Percentiles rank a stretch among this genome's conserved stretches.
These are phyloP conservation scores for Trichosanthes truncata DNA, from an alignment of 306 rosid genomes.

Conservation along the genomic window DNA sequence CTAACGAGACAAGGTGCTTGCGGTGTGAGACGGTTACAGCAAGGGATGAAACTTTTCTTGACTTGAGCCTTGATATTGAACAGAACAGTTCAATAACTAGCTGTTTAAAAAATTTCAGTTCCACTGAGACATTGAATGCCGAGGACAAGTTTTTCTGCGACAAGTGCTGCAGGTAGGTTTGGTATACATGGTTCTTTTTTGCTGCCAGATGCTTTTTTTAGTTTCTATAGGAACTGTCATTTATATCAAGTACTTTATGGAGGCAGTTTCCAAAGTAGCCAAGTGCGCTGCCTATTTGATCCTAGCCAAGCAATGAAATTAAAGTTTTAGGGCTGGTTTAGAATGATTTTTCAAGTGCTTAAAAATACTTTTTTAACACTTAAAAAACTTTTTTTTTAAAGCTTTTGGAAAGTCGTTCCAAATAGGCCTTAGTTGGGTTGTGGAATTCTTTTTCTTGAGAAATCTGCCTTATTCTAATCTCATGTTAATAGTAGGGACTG, in stretches of 20 bases:
- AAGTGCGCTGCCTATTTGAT: background rate
- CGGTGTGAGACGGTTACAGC: constrained; percentile 98
- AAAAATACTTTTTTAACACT: too few species aligned
- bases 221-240: background rate
- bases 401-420: background rate
- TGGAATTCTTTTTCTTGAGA: background rate
- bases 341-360: background rate
- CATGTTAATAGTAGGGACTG: background rate
- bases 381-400: too few species aligned
- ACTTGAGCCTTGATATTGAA: constrained; percentile 97
- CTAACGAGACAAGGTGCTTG: constrained; percentile 97
- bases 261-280: background rate
- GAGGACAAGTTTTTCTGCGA: constrained; percentile 98
- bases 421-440: background rate
- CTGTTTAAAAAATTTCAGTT: constrained; percentile 98
- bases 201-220: background rate
- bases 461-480: background rate
- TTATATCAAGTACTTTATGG: background rate
- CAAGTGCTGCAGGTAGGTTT: constrained; percentile 96
- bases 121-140: constrained; percentile 93
- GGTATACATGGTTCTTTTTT: background rate
- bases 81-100: constrained; percentile 98
- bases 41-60: constrained; percentile 93
- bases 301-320: background rate
- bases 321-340: background rate